Evolutionary conservation across 768 basidiomycete genomes (phyloP), one percentile per base, ranked within the genome.

Genomic region (Lentinula boryana): DNA sequence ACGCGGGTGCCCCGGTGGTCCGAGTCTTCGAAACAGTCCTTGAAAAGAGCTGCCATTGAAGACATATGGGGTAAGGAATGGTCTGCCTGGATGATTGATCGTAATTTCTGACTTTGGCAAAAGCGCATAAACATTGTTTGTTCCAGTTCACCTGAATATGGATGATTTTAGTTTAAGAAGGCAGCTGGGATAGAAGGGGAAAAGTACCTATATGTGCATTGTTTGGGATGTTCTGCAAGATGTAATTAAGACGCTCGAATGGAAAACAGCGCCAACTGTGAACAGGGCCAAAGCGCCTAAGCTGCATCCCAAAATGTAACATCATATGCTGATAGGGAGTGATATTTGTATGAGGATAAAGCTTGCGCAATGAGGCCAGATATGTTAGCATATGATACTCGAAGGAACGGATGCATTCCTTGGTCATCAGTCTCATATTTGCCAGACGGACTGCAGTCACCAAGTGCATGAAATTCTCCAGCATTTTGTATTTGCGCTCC

Each of bases 251-350:
- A 3, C 71, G 38, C 57, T 78, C 75, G 51, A 75, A 76, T 2
- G 72, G 63, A n/a, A 70, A 77, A 38, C 71, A 70, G 8, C 72
- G 59, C 75, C 76, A 79, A 4, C 67, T 64, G 55, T 74, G 76
- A 8, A 65, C 67, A 0, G 77, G 76, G 1, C 77, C 75, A 62
- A 74, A 75, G 1, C 64, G 56, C 1, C 59, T 57, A 1, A 81
- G 61, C 23, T 67, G 66, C 2, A 69, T 60, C 0, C 63, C 62
- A 23, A 78, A 63, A 63, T 81, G 79, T 15, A 82, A 63, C 0
- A 74, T 60, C 4, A 76, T 51, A 61, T 80, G 80, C 7, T 80
- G 76, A 48, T 77, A 75, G 0, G 75, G 71, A 1, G 61, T 63
- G 23, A 79, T 60, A 1, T 53, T 49, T 3, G 63, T 60, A 10